Evolutionary conservation across 2,329 filamentous ascomycete species (phyloP), one percentile per base, ranked within the genome.

Genomic region (Scedosporium apiospermum): DNA sequence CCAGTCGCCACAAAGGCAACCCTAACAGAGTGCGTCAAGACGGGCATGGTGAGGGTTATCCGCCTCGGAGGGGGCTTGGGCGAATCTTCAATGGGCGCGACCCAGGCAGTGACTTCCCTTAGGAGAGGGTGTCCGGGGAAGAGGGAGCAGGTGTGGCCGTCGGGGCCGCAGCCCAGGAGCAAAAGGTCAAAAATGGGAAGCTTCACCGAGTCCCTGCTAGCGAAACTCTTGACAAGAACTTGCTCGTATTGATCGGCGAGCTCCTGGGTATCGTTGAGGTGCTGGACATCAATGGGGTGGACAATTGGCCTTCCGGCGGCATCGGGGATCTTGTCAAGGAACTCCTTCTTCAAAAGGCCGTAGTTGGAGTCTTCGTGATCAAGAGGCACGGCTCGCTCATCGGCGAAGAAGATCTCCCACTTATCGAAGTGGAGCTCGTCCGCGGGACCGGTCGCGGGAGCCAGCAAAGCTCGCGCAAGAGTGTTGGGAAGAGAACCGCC

Each of bases 381-480:
- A 68, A 97, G 87, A 23, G 95, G 90, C 61, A 98, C 95, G 69
- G 91, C 91, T 71, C 95, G 90, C 82, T 99, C 95, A 74, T 99
- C 95, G 72, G 93, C 93, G 76, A 97, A 98, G 82, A 98, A 99
- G 72, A 99, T 91, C 71, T 98, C 90, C 95, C 95, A 99, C 75
- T 90, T 91, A 73, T 82, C 80, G 76, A 96, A 96, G 69, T 89
- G 81, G 68, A 93, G 77, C 3, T 78, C 82, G 71, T 92, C 90
- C 63, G 87, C 73, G 51, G 76, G 71, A 9, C 76, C 78, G 23
- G 75, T 71, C 34, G 77, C 76, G 67, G 71, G 77, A 68, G 84
- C 72, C 27, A 98, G 85, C 10, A 98, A 85, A 9, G 92, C 92
- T 74, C 91, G 86, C 57, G 92, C 91, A 51, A 99, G 88, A 14